These are phyloP conservation scores for Macrolepiota dolichaula DNA, from an alignment of 768 basidiomycete genomes.

Conservation along the genomic window DNA sequence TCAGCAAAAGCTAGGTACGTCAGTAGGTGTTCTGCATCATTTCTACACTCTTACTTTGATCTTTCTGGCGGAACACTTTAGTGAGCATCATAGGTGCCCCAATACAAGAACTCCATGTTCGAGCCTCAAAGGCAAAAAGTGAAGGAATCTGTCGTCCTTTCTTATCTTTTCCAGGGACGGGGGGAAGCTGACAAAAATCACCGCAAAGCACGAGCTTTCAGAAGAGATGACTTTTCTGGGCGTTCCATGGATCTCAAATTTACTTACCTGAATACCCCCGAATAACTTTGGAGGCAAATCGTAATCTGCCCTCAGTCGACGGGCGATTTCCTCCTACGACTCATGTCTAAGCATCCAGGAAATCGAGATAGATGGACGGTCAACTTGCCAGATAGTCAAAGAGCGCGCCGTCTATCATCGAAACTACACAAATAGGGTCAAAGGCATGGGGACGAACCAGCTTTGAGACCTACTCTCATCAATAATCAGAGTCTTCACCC, in stretches of 20 bases:
- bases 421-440: conserved; percentile 48
- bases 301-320: conserved; percentile 46
- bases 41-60: conserved; percentile 45
- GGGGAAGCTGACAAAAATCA: conserved; percentile 91
- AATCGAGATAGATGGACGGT: background rate
- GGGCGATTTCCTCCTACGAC: conserved; percentile 59
- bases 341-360: conserved; percentile 25
- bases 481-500: conserved; percentile 66
- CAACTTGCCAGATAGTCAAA: conserved; percentile 75
- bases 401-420: conserved; percentile 80
- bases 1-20: conserved; percentile 58
- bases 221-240: background rate
- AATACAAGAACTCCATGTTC: conserved; percentile 68
- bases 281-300: conserved; percentile 69
- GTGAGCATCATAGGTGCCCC: conserved; percentile 52
- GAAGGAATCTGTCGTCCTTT: conserved; percentile 46
- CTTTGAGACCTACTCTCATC: conserved; percentile 66
- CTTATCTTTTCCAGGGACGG: conserved; percentile 54
- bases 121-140: conserved; percentile 77
- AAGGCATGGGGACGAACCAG: background rate
- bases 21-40: background rate
- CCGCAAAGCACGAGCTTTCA: conserved; percentile 77
- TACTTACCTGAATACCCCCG: conserved; percentile 77
- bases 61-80: conserved; percentile 86
- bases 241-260: background rate